Evolutionary conservation across 768 basidiomycete genomes (phyloP).

Genomic region (Phlegmacium glaucopus): DNA sequence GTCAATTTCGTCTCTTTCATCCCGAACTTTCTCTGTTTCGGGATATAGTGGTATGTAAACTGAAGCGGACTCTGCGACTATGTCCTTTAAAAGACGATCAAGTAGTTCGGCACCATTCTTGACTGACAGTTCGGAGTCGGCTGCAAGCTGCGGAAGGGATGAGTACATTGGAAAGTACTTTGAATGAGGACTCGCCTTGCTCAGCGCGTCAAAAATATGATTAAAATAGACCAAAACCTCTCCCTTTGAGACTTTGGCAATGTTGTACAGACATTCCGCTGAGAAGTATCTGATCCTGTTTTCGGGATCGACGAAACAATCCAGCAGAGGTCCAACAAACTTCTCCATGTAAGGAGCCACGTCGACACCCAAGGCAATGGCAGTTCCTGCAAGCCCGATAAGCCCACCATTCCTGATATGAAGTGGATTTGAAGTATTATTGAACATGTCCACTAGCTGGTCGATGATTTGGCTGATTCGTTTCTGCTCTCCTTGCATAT

Average conservation of each 20-base stretch:
- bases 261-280: constrained; percentile 97
- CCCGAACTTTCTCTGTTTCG: constrained; percentile 69
- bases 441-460: constrained; percentile 94
- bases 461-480: constrained; percentile 87
- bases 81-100: constrained; percentile 96
- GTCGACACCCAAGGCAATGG: constrained; percentile 94
- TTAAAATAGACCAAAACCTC: constrained; percentile 97
- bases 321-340: constrained; percentile 84
- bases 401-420: constrained; percentile 93
- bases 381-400: constrained; percentile 93
- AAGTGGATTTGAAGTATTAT: constrained; percentile 72
- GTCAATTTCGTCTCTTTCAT: constrained; percentile 54
- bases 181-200: constrained; percentile 65
- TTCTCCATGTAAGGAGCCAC: constrained; percentile 93
- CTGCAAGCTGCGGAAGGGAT: constrained; percentile 66
- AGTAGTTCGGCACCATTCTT: constrained; percentile 98
- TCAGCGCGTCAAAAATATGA: constrained; percentile 95
- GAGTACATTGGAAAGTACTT: constrained; percentile 1
- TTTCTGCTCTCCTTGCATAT: constrained; percentile 74
- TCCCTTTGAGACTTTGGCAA: constrained; percentile 95
- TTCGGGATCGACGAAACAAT: constrained; percentile 92
- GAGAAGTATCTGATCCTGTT: constrained; percentile 97
- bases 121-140: constrained; percentile 93
- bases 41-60: constrained; percentile 89
- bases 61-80: constrained; percentile 94